phyloP scores from a whole-genome alignment of 768 basidiomycete species.

The Agrocybe pediades region DNA sequence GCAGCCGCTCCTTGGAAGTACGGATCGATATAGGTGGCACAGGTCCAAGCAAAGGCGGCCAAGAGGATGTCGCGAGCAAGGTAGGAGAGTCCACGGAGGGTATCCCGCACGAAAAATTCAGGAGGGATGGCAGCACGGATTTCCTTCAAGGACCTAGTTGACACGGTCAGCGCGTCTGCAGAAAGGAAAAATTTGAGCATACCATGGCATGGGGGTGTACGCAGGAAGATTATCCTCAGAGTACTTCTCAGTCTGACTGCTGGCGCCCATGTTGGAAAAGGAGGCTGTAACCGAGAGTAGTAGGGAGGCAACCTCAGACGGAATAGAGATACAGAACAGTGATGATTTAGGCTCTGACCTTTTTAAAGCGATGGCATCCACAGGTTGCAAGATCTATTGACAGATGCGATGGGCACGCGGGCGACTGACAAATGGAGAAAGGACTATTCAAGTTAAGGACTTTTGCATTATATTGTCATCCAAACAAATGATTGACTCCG shows the following conservation, averaged over 20 bases:
- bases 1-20: conserved; percentile 30
- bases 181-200: conserved; percentile 6
- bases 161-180: neutral
- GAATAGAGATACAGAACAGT: too few species aligned
- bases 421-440: neutral
- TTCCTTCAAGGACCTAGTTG: conserved; percentile 46
- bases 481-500: too few species aligned
- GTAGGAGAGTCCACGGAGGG: conserved; percentile 39
- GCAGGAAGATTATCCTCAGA: conserved; percentile 41
- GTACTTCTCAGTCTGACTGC: conserved; percentile 26
- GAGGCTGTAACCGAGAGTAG: conserved; percentile 8
- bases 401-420: neutral
- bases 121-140: conserved; percentile 52
- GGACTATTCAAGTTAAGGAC: neutral
- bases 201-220: conserved; percentile 52
- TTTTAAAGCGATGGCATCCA: neutral
- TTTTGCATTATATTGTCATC: too few species aligned
- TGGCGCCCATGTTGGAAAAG: conserved; percentile 22
- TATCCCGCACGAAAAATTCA: conserved; percentile 45
- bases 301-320: too few species aligned
- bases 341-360: neutral
- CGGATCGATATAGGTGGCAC: conserved; percentile 46
- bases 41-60: conserved; percentile 42
- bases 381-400: neutral
- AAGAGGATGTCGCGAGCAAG: conserved; percentile 47